Base-by-base conservation (phyloP, 2,329 filamentous ascomycete species). In the Alternaria sp. region DNA sequence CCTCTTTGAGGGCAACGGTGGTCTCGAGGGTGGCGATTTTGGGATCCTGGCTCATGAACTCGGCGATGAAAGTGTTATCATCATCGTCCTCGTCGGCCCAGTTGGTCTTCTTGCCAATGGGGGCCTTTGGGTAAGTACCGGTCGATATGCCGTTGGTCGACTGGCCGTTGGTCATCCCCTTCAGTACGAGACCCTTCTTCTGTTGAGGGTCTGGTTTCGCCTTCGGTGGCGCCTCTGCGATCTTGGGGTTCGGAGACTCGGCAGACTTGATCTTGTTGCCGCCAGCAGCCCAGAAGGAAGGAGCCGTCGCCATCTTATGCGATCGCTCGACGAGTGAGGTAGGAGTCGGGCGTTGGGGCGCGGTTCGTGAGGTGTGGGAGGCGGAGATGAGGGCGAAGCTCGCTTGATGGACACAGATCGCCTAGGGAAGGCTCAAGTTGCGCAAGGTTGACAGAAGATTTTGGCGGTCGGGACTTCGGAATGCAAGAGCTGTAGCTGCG, bases 61-160 rank as follows among this genome's bases (percentile, higher is more conserved):
- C 59, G 6, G 64, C 43, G 52, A 57, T 10, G 43, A 69, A 67
- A 1, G 62, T 61, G 5, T 68, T 65, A 17, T 73, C 72, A 0
- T 69, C 66, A n/a, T 72, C 70, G 32, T 65, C 36, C 2, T 40
- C 67, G 17, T 72, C 69, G 5, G 65, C 66, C 70, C 69, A 72
- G 26, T 62, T 28, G 17, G 55, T 47, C 58, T 64, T 69, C 46
- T 64, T 68, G 6, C 28, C 40, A 6, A 5, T 19, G 6, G 49
- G 6, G 3, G 32, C 12, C 17, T 23, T 40, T 46, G 11, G 9
- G n/a, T 9, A 15, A 32, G 30, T 4, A 12, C 19, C 32, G 4
- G 36, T 59, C 3, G 23, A 12, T 11, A 11, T 43, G 21, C 19
- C n/a, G 19, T 55, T 45, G 6, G 44, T 5, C 5, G n/a, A 4